Conservation (phyloP, 805 yeast species). For the Spathaspora sp. region DNA sequence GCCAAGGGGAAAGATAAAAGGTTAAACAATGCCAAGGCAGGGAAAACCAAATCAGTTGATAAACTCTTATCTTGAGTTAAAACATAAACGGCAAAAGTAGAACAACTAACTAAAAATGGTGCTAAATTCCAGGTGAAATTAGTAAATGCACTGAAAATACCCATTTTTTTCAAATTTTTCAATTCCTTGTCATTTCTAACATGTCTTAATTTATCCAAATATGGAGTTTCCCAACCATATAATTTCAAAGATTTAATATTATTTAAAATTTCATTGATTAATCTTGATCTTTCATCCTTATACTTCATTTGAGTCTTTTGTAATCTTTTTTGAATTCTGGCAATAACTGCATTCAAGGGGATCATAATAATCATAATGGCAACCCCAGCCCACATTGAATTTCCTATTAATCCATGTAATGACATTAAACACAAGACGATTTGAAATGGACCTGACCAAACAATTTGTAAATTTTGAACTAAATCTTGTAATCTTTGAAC, state of each 20-base stretch:
- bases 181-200: slow-evolving; percentile 90
- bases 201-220: slow-evolving; percentile 63
- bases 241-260: slow-evolving; percentile 90
- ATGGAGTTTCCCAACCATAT: slow-evolving; percentile 94
- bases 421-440: slow-evolving; percentile 71
- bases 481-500: slow-evolving; percentile 84
- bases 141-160: slow-evolving; percentile 65
- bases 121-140: slow-evolving; percentile 79
- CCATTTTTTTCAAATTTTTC: slow-evolving; percentile 69
- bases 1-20: slow-evolving; percentile 88
- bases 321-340: slow-evolving; percentile 61
- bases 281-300: slow-evolving; percentile 89
- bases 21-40: slow-evolving; percentile 86
- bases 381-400: slow-evolving; percentile 97
- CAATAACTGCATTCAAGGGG: slow-evolving; percentile 72
- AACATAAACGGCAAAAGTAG: slow-evolving; percentile 82
- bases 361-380: slow-evolving; percentile 70
- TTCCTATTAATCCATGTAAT: slow-evolving; percentile 69
- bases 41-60: slow-evolving; percentile 87
- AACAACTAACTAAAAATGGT: slow-evolving; percentile 85
- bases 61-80: slow-evolving; percentile 56
- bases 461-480: slow-evolving; percentile 69
- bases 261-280: slow-evolving; percentile 82
- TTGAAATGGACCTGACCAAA: slow-evolving; percentile 95
- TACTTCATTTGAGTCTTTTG: slow-evolving; percentile 85